Evolutionary conservation across 805 yeast genomes (phyloP).

Genomic region (Candida easanensis): DNA sequence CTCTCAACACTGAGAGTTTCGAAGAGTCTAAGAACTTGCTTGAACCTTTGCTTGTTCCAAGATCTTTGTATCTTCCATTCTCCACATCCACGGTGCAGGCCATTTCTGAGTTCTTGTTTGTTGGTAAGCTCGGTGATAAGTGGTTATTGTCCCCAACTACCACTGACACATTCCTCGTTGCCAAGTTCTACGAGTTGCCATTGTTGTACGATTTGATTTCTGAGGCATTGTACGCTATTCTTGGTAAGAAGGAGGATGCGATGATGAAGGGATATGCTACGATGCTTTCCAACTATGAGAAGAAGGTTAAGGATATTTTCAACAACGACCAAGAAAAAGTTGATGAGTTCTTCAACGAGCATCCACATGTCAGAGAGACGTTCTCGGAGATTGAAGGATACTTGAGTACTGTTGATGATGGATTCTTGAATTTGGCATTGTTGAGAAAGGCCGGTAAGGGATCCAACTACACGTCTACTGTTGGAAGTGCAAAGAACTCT

Average conservation of each 20-base stretch:
- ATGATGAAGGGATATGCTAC: conserved; percentile 29
- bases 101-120: conserved; percentile 68
- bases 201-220: conserved; percentile 64
- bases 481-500: conserved; percentile 10
- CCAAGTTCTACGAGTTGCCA: conserved; percentile 68
- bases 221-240: conserved; percentile 66
- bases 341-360: conserved; percentile 23
- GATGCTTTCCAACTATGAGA: conserved; percentile 26
- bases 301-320: conserved; percentile 22
- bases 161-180: conserved; percentile 56
- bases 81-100: conserved; percentile 59
- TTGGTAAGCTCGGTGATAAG: conserved; percentile 75
- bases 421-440: conserved; percentile 53
- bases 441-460: conserved; percentile 44
- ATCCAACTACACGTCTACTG: conserved; percentile 14
- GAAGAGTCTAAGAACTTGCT: conserved; percentile 30
- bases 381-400: conserved; percentile 53
- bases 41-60: conserved; percentile 65
- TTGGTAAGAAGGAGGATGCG: conserved; percentile 63
- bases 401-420: conserved; percentile 62
- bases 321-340: conserved; percentile 25
- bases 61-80: conserved; percentile 69
- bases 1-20: conserved; percentile 12
- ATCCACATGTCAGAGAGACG: conserved; percentile 28
- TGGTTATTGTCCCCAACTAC: conserved; percentile 73